Evolutionary conservation across 2,329 filamentous ascomycete species (phyloP), one percentile per base, ranked within the genome.

Genomic region (Coniella lustricola): DNA sequence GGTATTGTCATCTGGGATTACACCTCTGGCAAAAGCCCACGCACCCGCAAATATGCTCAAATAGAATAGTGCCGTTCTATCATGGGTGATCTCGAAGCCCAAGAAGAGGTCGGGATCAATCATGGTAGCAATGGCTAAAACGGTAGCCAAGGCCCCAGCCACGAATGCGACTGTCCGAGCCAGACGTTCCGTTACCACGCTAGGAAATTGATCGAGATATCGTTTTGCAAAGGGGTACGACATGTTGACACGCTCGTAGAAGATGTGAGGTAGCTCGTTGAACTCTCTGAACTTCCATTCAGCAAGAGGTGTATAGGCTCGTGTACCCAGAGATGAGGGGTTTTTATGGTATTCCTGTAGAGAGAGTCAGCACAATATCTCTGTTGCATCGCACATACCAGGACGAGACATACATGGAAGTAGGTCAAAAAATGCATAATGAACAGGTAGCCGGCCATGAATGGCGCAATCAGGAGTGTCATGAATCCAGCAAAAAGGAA

Each of bases 271-370:
- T 1, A 98, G 75, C 65, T 98, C 93, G 60, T 98, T 98, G 75
- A 97, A 98, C 64, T 97, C 91, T 41, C 93, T 84, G 55, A 98
- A 96, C 60, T 96, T 97, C 93, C 93, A 98, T 63, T 95, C 87
- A 0, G 93, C 93, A 44, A 95, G 78, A 1, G 90, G 87, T 0
- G 91, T 97, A 62, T 96, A 98, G 56, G 90, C 84, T 35, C 93
- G 82, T 14, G 89, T 85, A n/a, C 87, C 86, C 33, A 95, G 79
- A 54, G 90, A 84, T 1, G 88, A 82, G 0, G 89, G 91, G 54
- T 96, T 95, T 61, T 90, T 94, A 67, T 95, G 90, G 62, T 95
- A 96, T 71, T 98, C 91, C 85, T 89, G 52, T 3, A 37, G n/a
- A 14, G 17, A 10, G 41, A 25, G n/a, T 47, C 9, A 50, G 18